Evolutionary conservation across 192 early-diverging fungal genomes (phyloP).

Genomic region (Gaertneriomyces sp.): DNA sequence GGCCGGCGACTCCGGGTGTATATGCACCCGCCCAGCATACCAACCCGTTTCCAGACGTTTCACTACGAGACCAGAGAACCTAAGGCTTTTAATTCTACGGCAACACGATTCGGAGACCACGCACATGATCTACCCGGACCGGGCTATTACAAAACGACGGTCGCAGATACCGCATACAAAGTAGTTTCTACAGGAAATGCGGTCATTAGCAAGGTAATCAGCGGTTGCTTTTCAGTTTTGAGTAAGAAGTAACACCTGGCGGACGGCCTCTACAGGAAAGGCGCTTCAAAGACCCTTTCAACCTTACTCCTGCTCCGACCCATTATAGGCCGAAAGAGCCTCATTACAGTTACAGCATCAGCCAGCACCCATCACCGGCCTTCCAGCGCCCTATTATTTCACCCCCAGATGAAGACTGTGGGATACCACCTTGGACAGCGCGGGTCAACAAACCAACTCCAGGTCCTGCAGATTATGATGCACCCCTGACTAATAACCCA

Average conservation of each 20-base stretch:
- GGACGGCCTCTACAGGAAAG: background rate
- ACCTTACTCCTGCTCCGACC: slow-evolving; percentile 14
- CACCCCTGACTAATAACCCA: background rate
- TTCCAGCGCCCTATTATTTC: slow-evolving; percentile 31
- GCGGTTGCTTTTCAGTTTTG: too few relatives aligned
- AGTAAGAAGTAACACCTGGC: too few relatives aligned
- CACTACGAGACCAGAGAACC: slow-evolving; percentile 49
- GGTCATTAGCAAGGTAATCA: too few relatives aligned
- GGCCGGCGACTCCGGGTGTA: slow-evolving; percentile 37
- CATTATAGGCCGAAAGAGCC: slow-evolving; percentile 35
- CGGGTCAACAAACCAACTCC: slow-evolving; percentile 12
- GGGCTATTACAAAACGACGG: slow-evolving; percentile 40
- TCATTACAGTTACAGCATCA: slow-evolving; percentile 32
- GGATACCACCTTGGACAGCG: slow-evolving; percentile 16
- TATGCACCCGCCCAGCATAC: slow-evolving; percentile 53
- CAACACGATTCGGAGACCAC: slow-evolving; percentile 35
- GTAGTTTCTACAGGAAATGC: too few relatives aligned
- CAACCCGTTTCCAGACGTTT: slow-evolving; percentile 52
- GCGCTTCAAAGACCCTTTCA: background rate
- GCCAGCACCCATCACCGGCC: slow-evolving; percentile 35
- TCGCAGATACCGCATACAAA: too few relatives aligned
- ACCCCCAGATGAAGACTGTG: slow-evolving; percentile 6
- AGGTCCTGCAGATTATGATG: slow-evolving; percentile 8
- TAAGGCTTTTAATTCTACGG: slow-evolving; percentile 47
- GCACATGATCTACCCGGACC: slow-evolving; percentile 53